Conservation (phyloP, 148 eudicot species). For the Bassia scoparia region DNA sequence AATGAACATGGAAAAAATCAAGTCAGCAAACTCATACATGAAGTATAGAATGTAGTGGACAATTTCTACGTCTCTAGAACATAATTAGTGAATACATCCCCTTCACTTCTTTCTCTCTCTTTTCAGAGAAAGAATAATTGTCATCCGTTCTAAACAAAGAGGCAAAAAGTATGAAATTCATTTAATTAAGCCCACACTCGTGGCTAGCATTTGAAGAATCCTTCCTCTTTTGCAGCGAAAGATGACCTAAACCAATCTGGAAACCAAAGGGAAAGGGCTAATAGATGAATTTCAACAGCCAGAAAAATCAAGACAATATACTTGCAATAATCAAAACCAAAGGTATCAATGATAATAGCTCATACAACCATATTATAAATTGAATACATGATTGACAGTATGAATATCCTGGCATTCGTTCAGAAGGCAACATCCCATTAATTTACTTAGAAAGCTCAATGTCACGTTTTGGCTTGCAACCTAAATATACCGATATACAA, state of each 20-base stretch:
- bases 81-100: too few species aligned
- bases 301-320: not conserved
- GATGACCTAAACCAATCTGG: slow-evolving; percentile 59
- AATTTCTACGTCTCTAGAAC: too few species aligned
- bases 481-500: too few species aligned
- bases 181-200: slow-evolving; percentile 37
- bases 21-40: not conserved
- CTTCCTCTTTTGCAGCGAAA: slow-evolving; percentile 38
- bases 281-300: not conserved
- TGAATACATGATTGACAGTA: not conserved
- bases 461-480: too few species aligned
- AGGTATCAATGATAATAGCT: not conserved
- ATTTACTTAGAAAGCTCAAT: too few species aligned
- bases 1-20: not conserved
- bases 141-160: not conserved
- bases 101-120: too few species aligned
- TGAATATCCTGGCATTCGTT: not conserved
- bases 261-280: slow-evolving; percentile 12
- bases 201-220: slow-evolving; percentile 45
- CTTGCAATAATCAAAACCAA: not conserved
- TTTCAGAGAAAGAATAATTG: too few species aligned
- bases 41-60: not conserved
- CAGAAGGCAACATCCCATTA: too few species aligned
- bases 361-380: not conserved
- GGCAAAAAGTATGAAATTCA: not conserved